Evolutionary conservation across 164 flowering plant species (phyloP).

Genomic region (Echeveria elegans): DNA sequence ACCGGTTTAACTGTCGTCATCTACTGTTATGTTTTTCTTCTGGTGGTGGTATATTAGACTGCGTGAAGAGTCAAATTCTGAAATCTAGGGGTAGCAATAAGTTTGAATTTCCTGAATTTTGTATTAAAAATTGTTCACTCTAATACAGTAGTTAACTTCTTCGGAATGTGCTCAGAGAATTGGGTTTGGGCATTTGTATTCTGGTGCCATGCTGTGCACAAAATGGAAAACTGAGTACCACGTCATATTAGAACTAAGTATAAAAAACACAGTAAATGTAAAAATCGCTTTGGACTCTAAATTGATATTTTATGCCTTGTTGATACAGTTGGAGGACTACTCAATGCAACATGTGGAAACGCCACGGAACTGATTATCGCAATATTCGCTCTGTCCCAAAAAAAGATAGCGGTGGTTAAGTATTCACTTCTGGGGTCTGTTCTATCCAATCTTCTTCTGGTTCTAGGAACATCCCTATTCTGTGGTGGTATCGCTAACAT

Average conservation of each 20-base stretch:
- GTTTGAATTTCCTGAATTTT: background rate
- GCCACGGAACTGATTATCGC: constrained; percentile 46
- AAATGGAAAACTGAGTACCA: no score
- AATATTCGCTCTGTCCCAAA: constrained; percentile 24
- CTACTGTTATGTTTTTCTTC: no score
- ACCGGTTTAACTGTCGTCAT: background rate
- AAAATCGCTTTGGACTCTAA: background rate
- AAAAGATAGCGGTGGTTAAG: constrained; percentile 30
- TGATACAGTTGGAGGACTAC: constrained; percentile 35
- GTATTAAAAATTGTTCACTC: background rate
- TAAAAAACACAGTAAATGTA: no score
- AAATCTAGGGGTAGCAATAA: background rate
- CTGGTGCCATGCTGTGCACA: no score
- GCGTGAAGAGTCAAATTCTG: background rate
- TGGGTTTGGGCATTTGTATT: no score
- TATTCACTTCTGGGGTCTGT: constrained; percentile 37
- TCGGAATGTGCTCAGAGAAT: no score
- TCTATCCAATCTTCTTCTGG: constrained; percentile 41
- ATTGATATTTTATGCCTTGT: background rate
- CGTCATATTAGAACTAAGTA: background rate
- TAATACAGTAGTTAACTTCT: no score
- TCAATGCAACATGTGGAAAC: constrained; percentile 49
- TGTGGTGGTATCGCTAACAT: constrained; percentile 45
- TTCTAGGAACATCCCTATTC: constrained; percentile 40
- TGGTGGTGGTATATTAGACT: background rate